Base-by-base conservation (phyloP, 306 rosid genomes). In the Begonia loranthoides region DNA sequence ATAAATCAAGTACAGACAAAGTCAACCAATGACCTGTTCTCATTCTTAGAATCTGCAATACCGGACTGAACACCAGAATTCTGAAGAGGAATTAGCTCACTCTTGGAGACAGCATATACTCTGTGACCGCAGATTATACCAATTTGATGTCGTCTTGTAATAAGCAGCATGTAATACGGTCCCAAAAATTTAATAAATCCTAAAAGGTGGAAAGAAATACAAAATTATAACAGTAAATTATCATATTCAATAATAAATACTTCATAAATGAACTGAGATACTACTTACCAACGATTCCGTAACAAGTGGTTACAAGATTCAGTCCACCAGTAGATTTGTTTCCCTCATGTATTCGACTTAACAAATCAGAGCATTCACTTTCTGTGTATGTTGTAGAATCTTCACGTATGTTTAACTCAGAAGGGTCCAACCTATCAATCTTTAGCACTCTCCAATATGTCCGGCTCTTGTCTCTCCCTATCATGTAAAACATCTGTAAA, bases 101-200 rank as follows among this genome's bases (percentile, higher is more conserved):
- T 80, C 74, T 83, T 90, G 54, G 94, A 55, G 65, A 86, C 69
- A 41, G 79, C 87, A 76, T 86, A 90, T 47, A 90, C 76, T 24
- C 63, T 16, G 19, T 90, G 99, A 69, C 95, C 95, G 69, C 83
- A 73, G 9, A 90, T 80, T 36, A 62, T 75, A 19, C 99, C 99
- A 1, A 90, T 90, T 79, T 76, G 79, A 64, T 81, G 73, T 65
- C 99, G 76, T 60, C 78, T 80, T 0, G 95, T 86, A 59, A 90
- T 76, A 44, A 90, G 90, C 63, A 90, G 76, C 95, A 90, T 82
- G 79, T 90, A 90, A 75, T 82, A 82, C 12, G 99, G 95, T 64
- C 88, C 99, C 52, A 86, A 78, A 68, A 90, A 86, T 56, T 86
- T 90, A 68, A 86, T 71, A 63, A 90, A 90, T 50, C 99, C 99